Evolutionary conservation across 2,329 filamentous ascomycete genomes (phyloP).

Genomic region (Aspergillus nomiae): DNA sequence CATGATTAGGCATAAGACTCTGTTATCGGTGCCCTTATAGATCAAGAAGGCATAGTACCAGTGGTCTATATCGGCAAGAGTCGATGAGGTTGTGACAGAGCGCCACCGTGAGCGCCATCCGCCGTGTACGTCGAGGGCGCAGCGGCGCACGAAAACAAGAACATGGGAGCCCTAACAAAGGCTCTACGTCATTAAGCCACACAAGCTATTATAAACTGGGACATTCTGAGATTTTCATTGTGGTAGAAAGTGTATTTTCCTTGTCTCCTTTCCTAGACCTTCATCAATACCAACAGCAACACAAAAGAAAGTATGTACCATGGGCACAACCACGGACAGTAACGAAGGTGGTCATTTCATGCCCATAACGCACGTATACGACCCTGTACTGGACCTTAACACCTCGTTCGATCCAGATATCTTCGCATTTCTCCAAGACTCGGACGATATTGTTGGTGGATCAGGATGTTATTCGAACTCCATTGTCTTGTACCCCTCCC

Average conservation of each 20-base stretch:
- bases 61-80: accelerated
- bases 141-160: too few relatives aligned
- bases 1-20: too few relatives aligned
- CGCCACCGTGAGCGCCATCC: too few relatives aligned
- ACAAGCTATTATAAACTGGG: too few relatives aligned
- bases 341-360: not conserved
- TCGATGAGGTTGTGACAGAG: too few relatives aligned
- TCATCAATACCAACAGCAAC: not conserved
- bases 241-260: too few relatives aligned
- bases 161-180: too few relatives aligned
- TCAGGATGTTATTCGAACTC: not conserved
- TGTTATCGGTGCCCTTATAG: too few relatives aligned
- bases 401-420: not conserved
- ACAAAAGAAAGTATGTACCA: not conserved
- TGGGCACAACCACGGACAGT: not conserved
- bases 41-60: too few relatives aligned
- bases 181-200: too few relatives aligned
- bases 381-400: not conserved
- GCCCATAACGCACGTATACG: not conserved
- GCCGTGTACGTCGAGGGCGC: too few relatives aligned
- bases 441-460: not conserved
- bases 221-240: too few relatives aligned
- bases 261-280: not conserved
- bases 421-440: not conserved
- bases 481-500: not conserved